These are phyloP conservation scores for Mimosa bimucronata DNA, from an alignment of 306 rosid species.

Conservation along the genomic window DNA sequence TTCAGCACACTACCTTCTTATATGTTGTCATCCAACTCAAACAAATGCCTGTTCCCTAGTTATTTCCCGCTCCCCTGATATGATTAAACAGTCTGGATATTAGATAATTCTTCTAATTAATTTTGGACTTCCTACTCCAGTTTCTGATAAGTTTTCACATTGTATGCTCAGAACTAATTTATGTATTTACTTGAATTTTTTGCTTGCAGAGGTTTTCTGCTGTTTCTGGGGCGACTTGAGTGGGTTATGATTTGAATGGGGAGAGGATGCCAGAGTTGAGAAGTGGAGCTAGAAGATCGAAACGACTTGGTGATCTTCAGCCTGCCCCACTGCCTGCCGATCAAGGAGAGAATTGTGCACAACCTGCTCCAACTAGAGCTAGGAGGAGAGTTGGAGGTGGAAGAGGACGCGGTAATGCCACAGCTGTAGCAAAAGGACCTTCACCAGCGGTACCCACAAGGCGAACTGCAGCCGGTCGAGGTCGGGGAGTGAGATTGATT, in stretches of 20 bases:
- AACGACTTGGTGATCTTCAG: constrained; percentile 93
- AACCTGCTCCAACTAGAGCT: constrained; percentile 71
- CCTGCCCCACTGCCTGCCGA: constrained; percentile 68
- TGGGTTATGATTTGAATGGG: constrained; percentile 95
- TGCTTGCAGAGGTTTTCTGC: constrained; percentile 47
- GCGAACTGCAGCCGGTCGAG: constrained; percentile 89
- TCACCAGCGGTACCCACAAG: constrained; percentile 80
- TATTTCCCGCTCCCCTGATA: background rate
- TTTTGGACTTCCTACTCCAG: constrained; percentile 12
- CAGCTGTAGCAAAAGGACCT: constrained; percentile 81
- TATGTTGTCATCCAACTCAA: constrained; percentile 40
- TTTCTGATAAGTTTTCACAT: constrained; percentile 21
- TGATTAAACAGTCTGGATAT: background rate
- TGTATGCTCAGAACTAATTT: constrained; percentile 26
- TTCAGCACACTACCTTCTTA: constrained; percentile 38
- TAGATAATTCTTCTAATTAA: constrained; percentile 6
- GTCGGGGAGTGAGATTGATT: constrained; percentile 83
- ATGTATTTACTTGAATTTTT: constrained; percentile 14
- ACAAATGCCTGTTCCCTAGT: no score
- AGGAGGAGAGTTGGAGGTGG: constrained; percentile 87
- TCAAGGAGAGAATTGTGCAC: constrained; percentile 75
- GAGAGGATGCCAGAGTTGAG: constrained; percentile 99
- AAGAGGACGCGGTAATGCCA: constrained; percentile 85
- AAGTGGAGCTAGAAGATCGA: constrained; percentile 98
- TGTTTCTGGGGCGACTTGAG: constrained; percentile 41